Base-by-base conservation (phyloP, 1,284 basidiomycete species). In the Boletus subluridellus region DNA sequence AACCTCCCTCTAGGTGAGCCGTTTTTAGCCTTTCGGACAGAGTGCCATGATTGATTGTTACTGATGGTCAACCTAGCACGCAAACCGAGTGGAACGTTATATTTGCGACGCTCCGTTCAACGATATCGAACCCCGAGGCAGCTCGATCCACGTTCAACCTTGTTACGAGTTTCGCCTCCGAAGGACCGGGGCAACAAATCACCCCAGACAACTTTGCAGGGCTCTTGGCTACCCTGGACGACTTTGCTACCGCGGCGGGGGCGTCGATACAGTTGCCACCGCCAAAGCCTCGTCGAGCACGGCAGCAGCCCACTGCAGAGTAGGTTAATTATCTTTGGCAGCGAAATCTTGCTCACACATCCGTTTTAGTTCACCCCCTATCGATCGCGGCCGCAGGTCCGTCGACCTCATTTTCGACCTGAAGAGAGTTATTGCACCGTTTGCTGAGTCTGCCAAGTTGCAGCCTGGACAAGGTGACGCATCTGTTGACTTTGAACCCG, bases 11-110 rank as follows among this genome's bases (percentile, higher is more conserved):
- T 63, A 82, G 82, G 87, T 89, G 58, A 49, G 74, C 63, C 37
- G 2, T 38, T 12, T 28, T 12, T 21, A 17, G 37, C 11, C n/a
- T 52, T 42, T 51, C 9, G 8, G 11, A 26, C 35, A 30, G 21
- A 26, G 37, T 1, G 17, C 12, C 14, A 26, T 28, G 34, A 38
- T 49, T 21, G 28, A 26, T 58, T 52, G 56, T 53, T 4, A 46
- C 54, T 56, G 47, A 60, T 51, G 26, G 48, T 41, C 52, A 47
- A 65, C 54, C 15, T 61, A 90, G 85, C 59, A 95, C 94, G 3
- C 89, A 91, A 66, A 98, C 96, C 0, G 95, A 99, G 74, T 99
- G 97, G 97, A 92, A 92, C 55, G 78, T 98, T 38, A 83, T 96
- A 17, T 93, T 97, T 66, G 89, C 93, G 1, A 79, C 98, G n/a